Conservation (phyloP, 257 asterid genomes). For the Plectranthus barbatus region DNA sequence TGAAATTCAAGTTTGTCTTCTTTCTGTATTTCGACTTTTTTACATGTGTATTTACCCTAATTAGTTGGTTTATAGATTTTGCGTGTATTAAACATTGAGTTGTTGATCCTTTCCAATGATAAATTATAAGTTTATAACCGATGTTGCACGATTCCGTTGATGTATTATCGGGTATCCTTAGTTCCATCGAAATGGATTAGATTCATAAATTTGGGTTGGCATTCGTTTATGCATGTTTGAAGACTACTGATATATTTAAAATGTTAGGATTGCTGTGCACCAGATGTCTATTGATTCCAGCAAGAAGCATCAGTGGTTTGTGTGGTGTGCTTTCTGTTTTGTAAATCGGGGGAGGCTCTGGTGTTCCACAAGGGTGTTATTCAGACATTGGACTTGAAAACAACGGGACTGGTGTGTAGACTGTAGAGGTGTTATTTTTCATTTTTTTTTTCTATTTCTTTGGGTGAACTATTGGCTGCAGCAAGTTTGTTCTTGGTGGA, state of each 20-base stretch:
- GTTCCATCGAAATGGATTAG: background rate
- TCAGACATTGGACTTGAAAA: slow-evolving; percentile 88
- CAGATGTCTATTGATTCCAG: slow-evolving; percentile 91
- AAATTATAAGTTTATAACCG: background rate
- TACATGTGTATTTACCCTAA: background rate
- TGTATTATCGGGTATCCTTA: background rate
- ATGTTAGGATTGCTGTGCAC: slow-evolving; percentile 53
- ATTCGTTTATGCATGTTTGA: background rate
- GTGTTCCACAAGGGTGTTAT: slow-evolving; percentile 49
- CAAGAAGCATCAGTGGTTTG: slow-evolving; percentile 54
- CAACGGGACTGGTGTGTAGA: slow-evolving; percentile 15
- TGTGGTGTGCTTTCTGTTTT: slow-evolving; percentile 64
- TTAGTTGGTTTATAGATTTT: background rate
- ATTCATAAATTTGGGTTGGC: background rate
- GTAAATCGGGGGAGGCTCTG: slow-evolving; percentile 67
- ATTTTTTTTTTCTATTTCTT: background rate
- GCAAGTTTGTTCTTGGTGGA: slow-evolving; percentile 7
- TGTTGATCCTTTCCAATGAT: background rate
- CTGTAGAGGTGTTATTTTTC: slow-evolving; percentile 8
- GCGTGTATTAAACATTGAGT: background rate
- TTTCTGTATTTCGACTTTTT: background rate
- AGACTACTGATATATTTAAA: slow-evolving; percentile 31
- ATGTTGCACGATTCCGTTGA: background rate
- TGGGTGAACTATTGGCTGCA: background rate
- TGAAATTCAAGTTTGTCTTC: background rate